Evolutionary conservation across 495 filamentous ascomycete species (phyloP).

Genomic region (Lophiotrema nucula): DNA sequence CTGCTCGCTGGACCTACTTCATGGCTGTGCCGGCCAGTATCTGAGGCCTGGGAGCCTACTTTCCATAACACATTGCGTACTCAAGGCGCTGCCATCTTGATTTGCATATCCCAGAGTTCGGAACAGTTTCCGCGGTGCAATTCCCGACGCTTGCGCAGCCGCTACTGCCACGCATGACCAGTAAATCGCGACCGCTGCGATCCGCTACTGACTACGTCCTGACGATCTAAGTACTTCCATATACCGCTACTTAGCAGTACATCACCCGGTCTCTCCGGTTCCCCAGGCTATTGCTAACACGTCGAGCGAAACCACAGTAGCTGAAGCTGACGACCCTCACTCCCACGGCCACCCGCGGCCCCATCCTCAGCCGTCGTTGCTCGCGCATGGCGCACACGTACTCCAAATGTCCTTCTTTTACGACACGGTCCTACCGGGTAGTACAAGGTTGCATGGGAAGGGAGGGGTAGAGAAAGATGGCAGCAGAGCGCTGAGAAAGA

Average conservation of each 20-base stretch:
- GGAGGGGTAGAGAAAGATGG: conserved; percentile 6
- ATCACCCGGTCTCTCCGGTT: too few species aligned
- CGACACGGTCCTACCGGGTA: conserved; percentile 32
- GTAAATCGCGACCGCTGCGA: not conserved
- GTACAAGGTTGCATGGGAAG: conserved; percentile 16
- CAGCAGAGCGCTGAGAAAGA: conserved; percentile 5
- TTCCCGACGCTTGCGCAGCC: not conserved
- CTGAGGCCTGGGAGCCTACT: too few species aligned
- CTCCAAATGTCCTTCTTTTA: conserved; percentile 35
- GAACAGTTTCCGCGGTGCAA: not conserved
- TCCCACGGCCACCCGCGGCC: conserved; percentile 29
- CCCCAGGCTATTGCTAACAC: too few species aligned
- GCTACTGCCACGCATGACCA: not conserved
- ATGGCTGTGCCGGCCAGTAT: too few species aligned
- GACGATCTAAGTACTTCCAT: too few species aligned
- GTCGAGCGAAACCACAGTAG: too few species aligned
- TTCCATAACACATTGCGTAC: too few species aligned
- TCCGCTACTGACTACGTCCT: not conserved
- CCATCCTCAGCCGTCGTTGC: conserved; percentile 1
- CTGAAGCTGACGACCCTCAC: too few species aligned
- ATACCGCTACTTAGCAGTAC: too few species aligned
- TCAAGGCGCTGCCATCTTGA: not conserved
- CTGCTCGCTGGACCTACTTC: not conserved
- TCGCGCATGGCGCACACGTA: conserved; percentile 31
- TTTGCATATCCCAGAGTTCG: not conserved